Conservation (phyloP, 805 yeast species). For the Spathaspora hagerdaliae region DNA sequence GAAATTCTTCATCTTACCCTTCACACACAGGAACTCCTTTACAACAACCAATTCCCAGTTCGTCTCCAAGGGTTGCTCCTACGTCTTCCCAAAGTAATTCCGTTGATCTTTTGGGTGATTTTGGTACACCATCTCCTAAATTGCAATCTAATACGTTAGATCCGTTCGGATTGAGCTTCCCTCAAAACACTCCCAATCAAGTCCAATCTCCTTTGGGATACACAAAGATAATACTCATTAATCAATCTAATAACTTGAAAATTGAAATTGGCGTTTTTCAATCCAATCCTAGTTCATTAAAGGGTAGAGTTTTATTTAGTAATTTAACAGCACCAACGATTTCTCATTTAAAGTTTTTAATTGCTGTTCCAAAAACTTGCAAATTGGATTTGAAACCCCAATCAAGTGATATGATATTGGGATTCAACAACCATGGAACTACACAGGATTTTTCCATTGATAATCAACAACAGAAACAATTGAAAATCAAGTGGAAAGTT, state of each 20-base stretch:
- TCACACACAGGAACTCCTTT: conserved; percentile 6
- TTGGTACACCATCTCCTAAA: conserved; percentile 40
- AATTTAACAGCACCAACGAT: conserved; percentile 45
- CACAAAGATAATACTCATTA: conserved; percentile 25
- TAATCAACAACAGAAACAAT: conserved; percentile 28
- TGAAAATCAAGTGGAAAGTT: conserved; percentile 76
- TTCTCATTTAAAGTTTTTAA: conserved; percentile 50
- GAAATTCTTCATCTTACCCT: conserved; percentile 6
- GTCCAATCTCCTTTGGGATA: conserved; percentile 14
- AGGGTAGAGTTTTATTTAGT: conserved; percentile 48
- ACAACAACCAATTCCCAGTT: conserved; percentile 11
- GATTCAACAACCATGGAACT: conserved; percentile 46
- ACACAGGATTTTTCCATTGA: conserved; percentile 47
- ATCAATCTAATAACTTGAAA: conserved; percentile 44
- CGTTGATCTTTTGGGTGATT: conserved; percentile 31
- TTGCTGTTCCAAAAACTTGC: conserved; percentile 70
- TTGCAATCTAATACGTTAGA: conserved; percentile 28
- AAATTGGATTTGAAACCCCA: conserved; percentile 59
- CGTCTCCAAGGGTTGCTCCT: neutral
- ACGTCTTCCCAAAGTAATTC: neutral
- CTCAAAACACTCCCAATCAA: conserved; percentile 29
- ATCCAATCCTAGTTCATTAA: conserved; percentile 29
- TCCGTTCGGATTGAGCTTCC: conserved; percentile 39
- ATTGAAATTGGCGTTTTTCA: conserved; percentile 44
- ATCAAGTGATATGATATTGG: conserved; percentile 49